Percentiles rank a stretch among this genome's conserved stretches.
Conservation (phyloP, 768 basidiomycete genomes). For the Epithele typhae region DNA sequence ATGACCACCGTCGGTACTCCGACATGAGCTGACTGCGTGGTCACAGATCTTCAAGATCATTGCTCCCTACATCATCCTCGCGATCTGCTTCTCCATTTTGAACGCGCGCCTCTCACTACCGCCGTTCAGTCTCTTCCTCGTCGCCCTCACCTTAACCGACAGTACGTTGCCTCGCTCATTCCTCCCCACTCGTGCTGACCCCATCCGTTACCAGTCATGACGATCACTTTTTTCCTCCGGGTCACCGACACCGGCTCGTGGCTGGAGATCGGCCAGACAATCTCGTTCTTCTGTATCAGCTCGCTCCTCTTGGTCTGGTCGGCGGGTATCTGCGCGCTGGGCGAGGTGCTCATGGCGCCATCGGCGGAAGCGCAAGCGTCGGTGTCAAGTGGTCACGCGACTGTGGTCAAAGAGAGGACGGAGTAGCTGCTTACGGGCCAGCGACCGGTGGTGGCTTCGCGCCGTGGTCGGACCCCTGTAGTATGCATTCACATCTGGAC, state of each 20-base stretch:
- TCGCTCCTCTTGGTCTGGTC: constrained; percentile 78
- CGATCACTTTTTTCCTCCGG: constrained; percentile 76
- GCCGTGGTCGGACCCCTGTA: no score
- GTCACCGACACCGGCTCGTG: constrained; percentile 81
- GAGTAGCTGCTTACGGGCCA: no score
- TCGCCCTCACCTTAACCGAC: constrained; percentile 71
- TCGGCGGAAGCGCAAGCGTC: no score
- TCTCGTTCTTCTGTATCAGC: constrained; percentile 84
- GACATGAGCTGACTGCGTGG: not conserved
- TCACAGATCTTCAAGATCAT: constrained; percentile 79
- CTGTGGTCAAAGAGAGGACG: no score
- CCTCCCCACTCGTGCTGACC: not conserved
- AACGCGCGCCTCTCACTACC: constrained; percentile 66
- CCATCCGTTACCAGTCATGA: constrained; percentile 64
- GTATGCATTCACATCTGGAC: no score
- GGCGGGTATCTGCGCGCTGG: constrained; percentile 67
- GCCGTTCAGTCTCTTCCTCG: constrained; percentile 76
- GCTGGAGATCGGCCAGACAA: constrained; percentile 87
- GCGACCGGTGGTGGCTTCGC: no score
- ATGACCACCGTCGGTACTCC: not conserved
- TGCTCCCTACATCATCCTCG: constrained; percentile 73
- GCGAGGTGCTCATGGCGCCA: constrained; percentile 68
- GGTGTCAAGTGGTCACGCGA: no score
- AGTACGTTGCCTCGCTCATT: constrained; percentile 34
- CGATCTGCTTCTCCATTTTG: constrained; percentile 62